Evolutionary conservation across 2,329 filamentous ascomycete genomes (phyloP).

Genomic region (Phoma herbarum): DNA sequence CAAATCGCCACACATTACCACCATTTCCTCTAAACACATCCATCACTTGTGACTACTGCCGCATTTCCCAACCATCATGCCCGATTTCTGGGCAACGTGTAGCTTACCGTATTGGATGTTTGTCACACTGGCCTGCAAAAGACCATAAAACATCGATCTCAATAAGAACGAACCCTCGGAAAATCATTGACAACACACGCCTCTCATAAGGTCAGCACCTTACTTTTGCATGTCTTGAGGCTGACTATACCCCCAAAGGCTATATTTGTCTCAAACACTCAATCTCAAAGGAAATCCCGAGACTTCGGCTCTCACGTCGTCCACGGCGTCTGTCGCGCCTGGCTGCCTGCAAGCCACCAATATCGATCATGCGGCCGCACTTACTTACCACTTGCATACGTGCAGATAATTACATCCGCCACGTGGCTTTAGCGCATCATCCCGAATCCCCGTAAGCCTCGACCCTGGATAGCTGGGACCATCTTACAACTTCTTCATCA

Average conservation of each 20-base stretch:
- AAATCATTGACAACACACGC: not conserved
- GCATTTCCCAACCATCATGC: not conserved
- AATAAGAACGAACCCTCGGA: not conserved
- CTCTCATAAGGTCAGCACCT: not conserved
- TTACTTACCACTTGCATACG: slow-evolving; percentile 4
- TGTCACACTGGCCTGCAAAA: not conserved
- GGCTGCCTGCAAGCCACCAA: slow-evolving; percentile 22
- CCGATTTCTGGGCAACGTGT: not conserved
- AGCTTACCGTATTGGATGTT: no score
- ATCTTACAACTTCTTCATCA: not conserved
- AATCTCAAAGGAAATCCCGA: not conserved
- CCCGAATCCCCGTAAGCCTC: slow-evolving; percentile 13
- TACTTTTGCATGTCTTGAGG: not conserved
- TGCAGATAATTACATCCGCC: slow-evolving; percentile 8
- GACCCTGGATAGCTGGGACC: slow-evolving; percentile 1
- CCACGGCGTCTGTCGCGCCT: slow-evolving; percentile 13
- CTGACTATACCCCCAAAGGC: not conserved
- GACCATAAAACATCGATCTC: not conserved
- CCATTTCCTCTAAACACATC: not conserved
- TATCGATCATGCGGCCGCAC: slow-evolving; percentile 9
- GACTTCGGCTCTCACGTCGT: slow-evolving; percentile 5
- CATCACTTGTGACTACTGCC: slow-evolving; percentile 2
- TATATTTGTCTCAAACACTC: not conserved
- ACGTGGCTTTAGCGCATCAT: slow-evolving; percentile 17
- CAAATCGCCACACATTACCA: not conserved